Evolutionary conservation across 2,329 filamentous ascomycete species (phyloP).

Genomic region (Zymoseptoria crescenta): DNA sequence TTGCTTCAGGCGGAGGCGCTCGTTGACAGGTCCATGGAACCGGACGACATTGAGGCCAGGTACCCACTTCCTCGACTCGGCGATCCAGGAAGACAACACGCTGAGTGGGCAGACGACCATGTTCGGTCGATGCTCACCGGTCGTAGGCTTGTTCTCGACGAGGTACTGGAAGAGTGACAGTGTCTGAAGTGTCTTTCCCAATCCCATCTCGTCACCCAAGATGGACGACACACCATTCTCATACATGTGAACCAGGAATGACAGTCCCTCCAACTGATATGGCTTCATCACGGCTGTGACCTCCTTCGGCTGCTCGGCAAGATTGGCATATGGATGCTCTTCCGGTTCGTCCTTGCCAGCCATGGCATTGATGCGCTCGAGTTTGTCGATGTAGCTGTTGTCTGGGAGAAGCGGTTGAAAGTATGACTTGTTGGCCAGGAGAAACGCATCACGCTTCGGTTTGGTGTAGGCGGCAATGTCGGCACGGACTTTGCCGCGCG

Average conservation of each 20-base stretch:
- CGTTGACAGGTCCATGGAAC: slow-evolving; percentile 40
- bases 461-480: slow-evolving; percentile 37
- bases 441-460: slow-evolving; percentile 39
- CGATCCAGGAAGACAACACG: slow-evolving; percentile 44
- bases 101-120: slow-evolving; percentile 46
- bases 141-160: slow-evolving; percentile 34
- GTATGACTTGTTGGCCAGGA: slow-evolving; percentile 37
- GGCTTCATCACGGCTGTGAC: slow-evolving; percentile 46
- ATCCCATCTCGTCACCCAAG: slow-evolving; percentile 45
- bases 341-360: slow-evolving; percentile 8
- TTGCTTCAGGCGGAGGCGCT: slow-evolving; percentile 39
- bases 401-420: slow-evolving; percentile 42
- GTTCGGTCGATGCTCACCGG: slow-evolving; percentile 35
- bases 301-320: slow-evolving; percentile 36
- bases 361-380: slow-evolving; percentile 19
- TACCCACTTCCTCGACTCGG: slow-evolving; percentile 42
- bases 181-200: slow-evolving; percentile 45
- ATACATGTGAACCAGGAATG: slow-evolving; percentile 42
- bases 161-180: slow-evolving; percentile 44
- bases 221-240: slow-evolving; percentile 40
- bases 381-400: slow-evolving; percentile 37
- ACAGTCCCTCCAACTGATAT: slow-evolving; percentile 45
- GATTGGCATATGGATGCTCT: slow-evolving; percentile 35
- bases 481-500: slow-evolving; percentile 34
- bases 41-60: slow-evolving; percentile 40